A percentile compares a stretch with the other conserved stretches of the same genome.
phyloP scores from a whole-genome alignment of 1,139 yeast species.

The Lodderomyces parapsilosis region DNA sequence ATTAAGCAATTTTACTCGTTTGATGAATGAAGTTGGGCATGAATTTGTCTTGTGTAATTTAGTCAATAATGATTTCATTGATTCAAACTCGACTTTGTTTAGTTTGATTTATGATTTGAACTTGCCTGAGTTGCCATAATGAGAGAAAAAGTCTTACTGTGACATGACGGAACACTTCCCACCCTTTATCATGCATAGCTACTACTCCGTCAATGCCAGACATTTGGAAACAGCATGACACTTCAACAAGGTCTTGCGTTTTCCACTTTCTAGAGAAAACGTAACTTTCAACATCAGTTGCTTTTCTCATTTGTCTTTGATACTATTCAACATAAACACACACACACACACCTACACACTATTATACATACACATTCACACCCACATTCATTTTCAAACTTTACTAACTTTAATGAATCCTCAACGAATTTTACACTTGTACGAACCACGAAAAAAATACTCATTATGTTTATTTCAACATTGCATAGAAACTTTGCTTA shows the following conservation, averaged over 20 bases:
- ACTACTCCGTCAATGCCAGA: not conserved
- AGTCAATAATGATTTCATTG: constrained; percentile 82
- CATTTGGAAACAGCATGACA: not conserved
- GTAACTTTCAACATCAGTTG: constrained; percentile 5
- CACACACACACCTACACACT: no score
- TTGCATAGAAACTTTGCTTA: not conserved
- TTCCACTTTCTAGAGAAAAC: not conserved
- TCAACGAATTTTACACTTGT: not conserved
- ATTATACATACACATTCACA: no score
- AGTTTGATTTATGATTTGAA: constrained; percentile 30
- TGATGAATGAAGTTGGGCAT: constrained; percentile 52
- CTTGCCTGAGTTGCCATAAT: constrained; percentile 16
- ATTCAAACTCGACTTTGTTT: constrained; percentile 50
- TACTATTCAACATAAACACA: no score
- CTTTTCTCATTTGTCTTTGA: not conserved
- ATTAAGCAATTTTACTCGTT: constrained; percentile 26
- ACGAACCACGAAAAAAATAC: not conserved
- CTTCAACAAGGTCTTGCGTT: constrained; percentile 3
- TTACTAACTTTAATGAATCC: not conserved
- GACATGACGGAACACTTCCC: no score
- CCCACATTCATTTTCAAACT: not conserved
- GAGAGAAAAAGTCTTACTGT: no score
- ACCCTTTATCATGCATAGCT: not conserved
- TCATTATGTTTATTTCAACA: constrained; percentile 1
- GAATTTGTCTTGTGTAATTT: constrained; percentile 78